A percentile compares a stretch with the other conserved stretches of the same genome.
These are phyloP conservation scores for Colletotrichum eremochloae DNA, from an alignment of 2,329 filamentous ascomycete species.

Conservation along the genomic window DNA sequence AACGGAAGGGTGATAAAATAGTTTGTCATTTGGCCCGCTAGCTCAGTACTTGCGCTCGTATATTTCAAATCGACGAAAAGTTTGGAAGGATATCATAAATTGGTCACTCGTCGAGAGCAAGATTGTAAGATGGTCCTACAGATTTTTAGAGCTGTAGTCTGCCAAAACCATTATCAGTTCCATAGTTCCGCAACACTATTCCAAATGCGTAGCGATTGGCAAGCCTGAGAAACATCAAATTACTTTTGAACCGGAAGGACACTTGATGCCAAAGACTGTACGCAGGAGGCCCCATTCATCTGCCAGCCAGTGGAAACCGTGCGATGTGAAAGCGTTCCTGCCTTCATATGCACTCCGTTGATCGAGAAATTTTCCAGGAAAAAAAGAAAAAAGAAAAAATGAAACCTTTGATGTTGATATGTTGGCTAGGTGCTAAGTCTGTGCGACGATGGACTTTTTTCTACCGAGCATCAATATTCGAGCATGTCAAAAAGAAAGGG, in stretches of 20 bases:
- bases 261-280: background rate
- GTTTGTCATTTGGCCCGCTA: background rate
- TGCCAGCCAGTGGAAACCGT: background rate
- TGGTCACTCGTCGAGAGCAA: too few relatives aligned
- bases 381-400: too few relatives aligned
- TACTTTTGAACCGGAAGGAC: background rate
- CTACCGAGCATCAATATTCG: too few relatives aligned
- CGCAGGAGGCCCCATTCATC: background rate
- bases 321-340: background rate
- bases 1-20: background rate
- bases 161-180: too few relatives aligned
- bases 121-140: too few relatives aligned
- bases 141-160: too few relatives aligned
- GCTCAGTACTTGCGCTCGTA: too few relatives aligned
- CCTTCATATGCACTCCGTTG: background rate
- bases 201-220: too few relatives aligned
- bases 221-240: background rate
- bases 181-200: background rate
- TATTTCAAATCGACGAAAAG: too few relatives aligned
- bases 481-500: too few relatives aligned
- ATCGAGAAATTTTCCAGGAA: background rate
- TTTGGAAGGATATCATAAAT: too few relatives aligned
- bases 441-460: background rate
- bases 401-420: background rate
- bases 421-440: background rate